Conservation (phyloP, 1,284 basidiomycete genomes). For the Hymenochaete sp. region DNA sequence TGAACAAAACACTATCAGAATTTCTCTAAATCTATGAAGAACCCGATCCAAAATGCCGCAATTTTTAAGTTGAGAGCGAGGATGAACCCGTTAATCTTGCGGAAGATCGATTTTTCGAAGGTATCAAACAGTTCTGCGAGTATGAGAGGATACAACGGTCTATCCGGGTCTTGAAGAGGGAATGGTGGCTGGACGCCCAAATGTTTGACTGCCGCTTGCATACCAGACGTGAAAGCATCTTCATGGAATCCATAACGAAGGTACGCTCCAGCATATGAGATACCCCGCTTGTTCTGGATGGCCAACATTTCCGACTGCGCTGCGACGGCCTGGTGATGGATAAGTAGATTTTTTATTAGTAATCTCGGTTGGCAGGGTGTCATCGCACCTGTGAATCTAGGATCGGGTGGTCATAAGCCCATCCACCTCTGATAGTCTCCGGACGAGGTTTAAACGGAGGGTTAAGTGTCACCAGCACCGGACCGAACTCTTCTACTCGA, state of each 20-base stretch:
- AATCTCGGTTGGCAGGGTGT: not conserved
- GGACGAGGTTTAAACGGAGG: slow-evolving; percentile 56
- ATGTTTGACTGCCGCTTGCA: slow-evolving; percentile 33
- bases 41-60: slow-evolving; percentile 3
- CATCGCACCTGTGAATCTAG: slow-evolving; percentile 37
- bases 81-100: slow-evolving; percentile 17
- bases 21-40: slow-evolving; percentile 12
- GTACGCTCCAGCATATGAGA: slow-evolving; percentile 76
- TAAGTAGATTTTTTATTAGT: too few species aligned
- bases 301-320: slow-evolving; percentile 45
- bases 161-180: slow-evolving; percentile 25
- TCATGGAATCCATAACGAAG: slow-evolving; percentile 76
- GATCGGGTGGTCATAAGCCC: slow-evolving; percentile 64
- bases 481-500: slow-evolving; percentile 47
- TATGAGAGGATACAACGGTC: slow-evolving; percentile 18
- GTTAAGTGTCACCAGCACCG: slow-evolving; percentile 73
- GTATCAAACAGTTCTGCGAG: slow-evolving; percentile 25
- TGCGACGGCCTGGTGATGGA: slow-evolving; percentile 46
- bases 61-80: slow-evolving; percentile 18
- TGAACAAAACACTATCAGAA: not conserved
- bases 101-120: slow-evolving; percentile 26
- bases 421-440: slow-evolving; percentile 42
- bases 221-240: slow-evolving; percentile 67
- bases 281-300: slow-evolving; percentile 59
- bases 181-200: slow-evolving; percentile 24